phyloP scores from a whole-genome alignment of 768 basidiomycete genomes.

The Lactarius quietus region DNA sequence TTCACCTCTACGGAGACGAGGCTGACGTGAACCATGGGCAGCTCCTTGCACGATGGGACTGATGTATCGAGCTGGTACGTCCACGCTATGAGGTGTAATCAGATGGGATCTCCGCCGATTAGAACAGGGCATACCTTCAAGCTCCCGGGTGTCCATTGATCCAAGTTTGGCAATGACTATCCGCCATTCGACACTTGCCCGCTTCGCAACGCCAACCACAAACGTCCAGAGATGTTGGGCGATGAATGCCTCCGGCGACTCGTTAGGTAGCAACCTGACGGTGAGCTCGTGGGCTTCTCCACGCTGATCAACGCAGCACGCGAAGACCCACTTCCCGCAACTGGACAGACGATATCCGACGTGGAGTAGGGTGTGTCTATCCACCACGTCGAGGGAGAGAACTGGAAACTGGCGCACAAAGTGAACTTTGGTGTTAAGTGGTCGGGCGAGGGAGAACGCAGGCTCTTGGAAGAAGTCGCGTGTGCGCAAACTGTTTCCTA shows the following conservation, averaged over 20 bases:
- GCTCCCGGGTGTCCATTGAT: slow-evolving; percentile 51
- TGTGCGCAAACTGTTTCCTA: slow-evolving; percentile 38
- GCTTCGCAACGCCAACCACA: slow-evolving; percentile 54
- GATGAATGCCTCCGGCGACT: slow-evolving; percentile 46
- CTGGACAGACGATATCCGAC: slow-evolving; percentile 65
- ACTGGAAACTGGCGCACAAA: slow-evolving; percentile 41
- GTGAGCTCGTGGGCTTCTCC: slow-evolving; percentile 71
- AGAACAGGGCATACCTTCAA: slow-evolving; percentile 51
- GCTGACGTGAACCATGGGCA: slow-evolving; percentile 56
- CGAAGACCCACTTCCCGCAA: slow-evolving; percentile 74
- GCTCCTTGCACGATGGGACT: slow-evolving; percentile 37
- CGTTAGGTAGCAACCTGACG: slow-evolving; percentile 60
- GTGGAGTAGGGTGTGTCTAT: slow-evolving; percentile 65
- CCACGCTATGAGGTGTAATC: slow-evolving; percentile 55
- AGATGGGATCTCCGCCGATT: background rate
- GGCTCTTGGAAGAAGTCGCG: slow-evolving; percentile 61
- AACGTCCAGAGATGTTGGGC: slow-evolving; percentile 71
- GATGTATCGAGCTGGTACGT: slow-evolving; percentile 45
- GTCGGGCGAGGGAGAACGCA: slow-evolving; percentile 58
- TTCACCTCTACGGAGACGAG: slow-evolving; percentile 58
- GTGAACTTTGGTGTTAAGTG: slow-evolving; percentile 35
- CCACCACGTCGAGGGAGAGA: slow-evolving; percentile 47
- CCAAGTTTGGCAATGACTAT: slow-evolving; percentile 71
- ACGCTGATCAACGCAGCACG: slow-evolving; percentile 71
- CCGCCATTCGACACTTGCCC: slow-evolving; percentile 76